Evolutionary conservation across 2,329 filamentous ascomycete genomes (phyloP).

Genomic region (Aaosphaeria arxii): DNA sequence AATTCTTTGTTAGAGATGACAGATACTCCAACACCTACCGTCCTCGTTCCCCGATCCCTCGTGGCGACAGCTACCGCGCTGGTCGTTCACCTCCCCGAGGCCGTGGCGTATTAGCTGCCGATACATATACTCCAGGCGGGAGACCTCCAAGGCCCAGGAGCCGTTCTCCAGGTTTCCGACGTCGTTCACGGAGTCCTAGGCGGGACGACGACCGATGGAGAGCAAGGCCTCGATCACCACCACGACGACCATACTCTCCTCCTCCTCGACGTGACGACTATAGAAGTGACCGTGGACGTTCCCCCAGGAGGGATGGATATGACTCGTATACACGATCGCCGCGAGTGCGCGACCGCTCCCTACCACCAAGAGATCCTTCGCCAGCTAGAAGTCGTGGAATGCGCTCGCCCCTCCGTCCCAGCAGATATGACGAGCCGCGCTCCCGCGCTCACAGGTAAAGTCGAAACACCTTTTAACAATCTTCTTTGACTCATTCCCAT

Average conservation of each 20-base stretch:
- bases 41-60: conserved; percentile 32
- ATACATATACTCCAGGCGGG: conserved; percentile 40
- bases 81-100: conserved; percentile 32
- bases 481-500: conserved; percentile 17
- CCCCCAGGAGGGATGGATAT: conserved; percentile 39
- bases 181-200: conserved; percentile 40
- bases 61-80: conserved; percentile 36
- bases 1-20: conserved; percentile 24
- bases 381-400: conserved; percentile 45
- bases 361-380: conserved; percentile 45
- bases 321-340: conserved; percentile 41
- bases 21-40: conserved; percentile 38
- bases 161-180: conserved; percentile 37
- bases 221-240: conserved; percentile 48
- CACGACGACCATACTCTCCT: conserved; percentile 40
- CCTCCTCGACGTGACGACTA: conserved; percentile 37
- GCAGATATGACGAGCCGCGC: conserved; percentile 46
- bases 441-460: conserved; percentile 36
- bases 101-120: conserved; percentile 34
- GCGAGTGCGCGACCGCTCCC: conserved; percentile 42
- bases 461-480: neutral
- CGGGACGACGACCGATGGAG: conserved; percentile 43
- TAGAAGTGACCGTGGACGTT: conserved; percentile 37
- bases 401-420: conserved; percentile 40
- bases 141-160: conserved; percentile 35